These are phyloP conservation scores for Fusarium sp. DNA, from an alignment of 2,329 filamentous ascomycete species.

Conservation along the genomic window DNA sequence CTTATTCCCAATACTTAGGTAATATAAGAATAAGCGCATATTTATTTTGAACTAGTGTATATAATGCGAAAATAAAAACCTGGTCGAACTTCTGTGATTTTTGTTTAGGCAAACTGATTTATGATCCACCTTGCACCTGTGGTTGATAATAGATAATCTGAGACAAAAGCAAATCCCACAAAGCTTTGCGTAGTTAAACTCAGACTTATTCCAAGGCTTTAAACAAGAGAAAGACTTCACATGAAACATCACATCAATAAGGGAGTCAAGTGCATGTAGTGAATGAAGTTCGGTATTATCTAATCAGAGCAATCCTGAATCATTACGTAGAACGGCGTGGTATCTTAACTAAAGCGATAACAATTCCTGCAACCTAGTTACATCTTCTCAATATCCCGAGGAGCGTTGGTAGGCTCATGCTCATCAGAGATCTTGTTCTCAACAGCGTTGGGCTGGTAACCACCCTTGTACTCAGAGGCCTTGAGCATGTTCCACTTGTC, in stretches of 20 bases:
- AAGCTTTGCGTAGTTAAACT: too few relatives aligned
- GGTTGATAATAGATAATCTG: too few relatives aligned
- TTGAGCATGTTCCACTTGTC: slow-evolving; percentile 77
- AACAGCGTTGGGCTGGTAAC: slow-evolving; percentile 56
- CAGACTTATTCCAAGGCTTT: too few relatives aligned
- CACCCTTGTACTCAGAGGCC: slow-evolving; percentile 61
- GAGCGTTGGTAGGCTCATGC: slow-evolving; percentile 31
- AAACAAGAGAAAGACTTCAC: too few relatives aligned
- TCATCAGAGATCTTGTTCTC: slow-evolving; percentile 49
- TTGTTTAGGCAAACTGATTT: too few relatives aligned
- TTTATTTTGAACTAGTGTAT: too few relatives aligned
- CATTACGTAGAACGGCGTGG: slow-evolving; percentile 23
- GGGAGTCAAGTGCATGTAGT: neutral
- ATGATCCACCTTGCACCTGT: too few relatives aligned
- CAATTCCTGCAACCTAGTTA: slow-evolving; percentile 28
- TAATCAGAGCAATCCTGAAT: slow-evolving; percentile 9
- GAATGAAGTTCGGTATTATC: slow-evolving; percentile 9
- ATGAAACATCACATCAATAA: neutral
- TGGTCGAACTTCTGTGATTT: too few relatives aligned
- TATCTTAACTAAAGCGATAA: slow-evolving; percentile 37
- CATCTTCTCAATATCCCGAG: slow-evolving; percentile 42
- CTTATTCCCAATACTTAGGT: too few relatives aligned
- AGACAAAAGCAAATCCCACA: too few relatives aligned
- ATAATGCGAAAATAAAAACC: too few relatives aligned
- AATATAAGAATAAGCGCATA: too few relatives aligned